A percentile compares a stretch with the other conserved stretches of the same genome.
phyloP scores from a whole-genome alignment of 495 filamentous ascomycete species.

The Pseudevernia furfuracea region DNA sequence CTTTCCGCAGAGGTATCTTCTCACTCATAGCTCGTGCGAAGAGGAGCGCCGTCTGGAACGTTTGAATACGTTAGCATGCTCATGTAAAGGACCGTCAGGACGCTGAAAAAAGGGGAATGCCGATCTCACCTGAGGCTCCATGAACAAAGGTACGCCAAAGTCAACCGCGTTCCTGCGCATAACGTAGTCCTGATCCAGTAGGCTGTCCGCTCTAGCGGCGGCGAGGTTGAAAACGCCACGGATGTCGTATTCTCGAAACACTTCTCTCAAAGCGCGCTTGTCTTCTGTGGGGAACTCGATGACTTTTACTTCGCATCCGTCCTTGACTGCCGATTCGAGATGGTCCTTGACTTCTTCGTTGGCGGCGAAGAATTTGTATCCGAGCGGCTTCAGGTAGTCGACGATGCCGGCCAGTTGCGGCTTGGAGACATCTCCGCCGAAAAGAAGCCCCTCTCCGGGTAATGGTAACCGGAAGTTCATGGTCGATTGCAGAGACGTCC shows the following conservation, averaged over 20 bases:
- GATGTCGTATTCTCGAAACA: slow-evolving; percentile 96
- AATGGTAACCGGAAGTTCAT: slow-evolving; percentile 98
- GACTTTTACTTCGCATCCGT: slow-evolving; percentile 62
- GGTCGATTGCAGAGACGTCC: slow-evolving; percentile 88
- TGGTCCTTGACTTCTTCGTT: slow-evolving; percentile 71
- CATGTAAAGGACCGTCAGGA: background rate
- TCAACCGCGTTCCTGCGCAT: slow-evolving; percentile 98
- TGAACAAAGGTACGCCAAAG: slow-evolving; percentile 95
- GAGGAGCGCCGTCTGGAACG: slow-evolving; percentile 74
- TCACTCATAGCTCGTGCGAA: slow-evolving; percentile 94
- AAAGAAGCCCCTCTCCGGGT: slow-evolving; percentile 86
- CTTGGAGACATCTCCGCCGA: slow-evolving; percentile 71
- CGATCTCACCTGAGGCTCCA: slow-evolving; percentile 88
- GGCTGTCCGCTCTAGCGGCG: slow-evolving; percentile 69
- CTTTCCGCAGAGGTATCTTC: slow-evolving; percentile 67
- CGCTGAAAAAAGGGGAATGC: background rate
- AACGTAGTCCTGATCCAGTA: slow-evolving; percentile 91
- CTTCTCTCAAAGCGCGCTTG: slow-evolving; percentile 88
- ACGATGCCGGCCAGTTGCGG: slow-evolving; percentile 66
- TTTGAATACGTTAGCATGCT: background rate
- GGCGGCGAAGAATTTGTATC: slow-evolving; percentile 89
- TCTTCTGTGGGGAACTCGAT: slow-evolving; percentile 97
- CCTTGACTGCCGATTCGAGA: slow-evolving; percentile 62
- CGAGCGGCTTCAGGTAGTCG: slow-evolving; percentile 75
- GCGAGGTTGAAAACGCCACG: slow-evolving; percentile 94